A percentile compares a stretch with the other conserved stretches of the same genome.
Evolutionary conservation across 176 grass and related monocot genomes (phyloP).

Genomic region (Metroxylon sagu): DNA sequence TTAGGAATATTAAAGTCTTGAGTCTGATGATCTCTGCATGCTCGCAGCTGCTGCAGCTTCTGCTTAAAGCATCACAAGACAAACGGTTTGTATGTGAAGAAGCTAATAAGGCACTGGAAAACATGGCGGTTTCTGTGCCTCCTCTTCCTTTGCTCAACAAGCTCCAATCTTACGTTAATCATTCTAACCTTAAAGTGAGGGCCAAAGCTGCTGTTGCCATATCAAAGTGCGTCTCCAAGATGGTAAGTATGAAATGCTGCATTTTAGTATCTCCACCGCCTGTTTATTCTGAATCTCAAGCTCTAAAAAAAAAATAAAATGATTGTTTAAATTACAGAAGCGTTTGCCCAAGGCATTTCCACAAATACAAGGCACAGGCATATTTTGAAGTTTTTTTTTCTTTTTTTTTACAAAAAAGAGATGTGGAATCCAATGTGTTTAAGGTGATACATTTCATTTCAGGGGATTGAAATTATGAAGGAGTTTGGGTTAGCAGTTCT

Average conservation of each 20-base stretch:
- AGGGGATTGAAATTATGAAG: constrained; percentile 53
- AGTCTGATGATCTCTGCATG: too few species aligned
- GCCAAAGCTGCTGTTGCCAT: constrained; percentile 92
- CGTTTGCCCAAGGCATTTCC: too few species aligned
- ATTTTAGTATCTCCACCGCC: too few species aligned
- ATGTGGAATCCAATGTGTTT: too few species aligned
- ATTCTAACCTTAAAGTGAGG: constrained; percentile 80
- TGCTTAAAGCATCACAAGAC: constrained; percentile 97
- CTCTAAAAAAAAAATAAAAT: too few species aligned
- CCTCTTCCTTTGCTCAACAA: constrained; percentile 67
- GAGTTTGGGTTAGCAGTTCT: constrained; percentile 61
- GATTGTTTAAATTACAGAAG: too few species aligned
- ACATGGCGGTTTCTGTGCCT: constrained; percentile 66
- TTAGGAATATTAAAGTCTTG: too few species aligned
- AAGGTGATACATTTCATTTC: background rate
- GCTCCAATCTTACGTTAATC: constrained; percentile 60
- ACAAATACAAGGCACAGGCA: too few species aligned
- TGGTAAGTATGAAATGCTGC: constrained; percentile 26
- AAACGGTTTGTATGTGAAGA: constrained; percentile 94
- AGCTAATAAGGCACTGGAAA: constrained; percentile 72
- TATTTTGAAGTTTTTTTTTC: too few species aligned
- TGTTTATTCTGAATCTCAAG: too few species aligned
- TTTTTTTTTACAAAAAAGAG: too few species aligned
- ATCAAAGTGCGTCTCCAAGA: constrained; percentile 56
- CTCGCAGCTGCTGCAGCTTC: constrained; percentile 73